phyloP scores from a whole-genome alignment of 495 filamentous ascomycete genomes.

The Podospora bellae-mahoneyi region DNA sequence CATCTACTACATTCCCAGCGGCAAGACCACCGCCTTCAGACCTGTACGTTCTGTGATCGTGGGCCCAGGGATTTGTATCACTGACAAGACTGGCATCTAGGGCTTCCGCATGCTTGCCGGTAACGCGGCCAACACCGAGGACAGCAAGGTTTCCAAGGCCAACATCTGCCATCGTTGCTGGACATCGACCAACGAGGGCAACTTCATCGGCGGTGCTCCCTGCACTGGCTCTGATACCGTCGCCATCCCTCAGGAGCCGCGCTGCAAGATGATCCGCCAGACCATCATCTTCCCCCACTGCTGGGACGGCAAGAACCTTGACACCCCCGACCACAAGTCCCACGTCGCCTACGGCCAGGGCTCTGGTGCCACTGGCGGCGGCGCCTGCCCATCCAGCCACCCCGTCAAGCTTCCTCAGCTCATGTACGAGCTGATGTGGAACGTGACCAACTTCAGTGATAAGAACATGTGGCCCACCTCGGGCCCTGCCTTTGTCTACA shows the following conservation, averaged over 20 bases:
- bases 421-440: conserved; percentile 69
- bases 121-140: conserved; percentile 49
- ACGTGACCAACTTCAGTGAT: conserved; percentile 54
- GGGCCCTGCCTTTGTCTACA: conserved; percentile 53
- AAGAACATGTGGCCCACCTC: conserved; percentile 53
- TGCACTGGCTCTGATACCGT: conserved; percentile 51
- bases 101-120: conserved; percentile 58
- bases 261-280: conserved; percentile 56
- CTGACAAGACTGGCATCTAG: conserved; percentile 40
- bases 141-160: conserved; percentile 45
- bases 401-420: conserved; percentile 62
- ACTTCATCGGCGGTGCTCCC: conserved; percentile 47
- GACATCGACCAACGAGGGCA: conserved; percentile 46
- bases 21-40: conserved; percentile 51
- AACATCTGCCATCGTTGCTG: conserved; percentile 58
- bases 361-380: conserved; percentile 49
- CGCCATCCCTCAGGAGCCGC: conserved; percentile 50
- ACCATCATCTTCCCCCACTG: conserved; percentile 60
- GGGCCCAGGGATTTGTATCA: conserved; percentile 28
- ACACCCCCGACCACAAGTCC: conserved; percentile 59
- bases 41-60: conserved; percentile 43
- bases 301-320: conserved; percentile 55
- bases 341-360: conserved; percentile 59
- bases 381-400: conserved; percentile 57
- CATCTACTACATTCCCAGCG: conserved; percentile 45